Evolutionary conservation across 2,329 filamentous ascomycete genomes (phyloP).

Genomic region (Sarocladium strictum): DNA sequence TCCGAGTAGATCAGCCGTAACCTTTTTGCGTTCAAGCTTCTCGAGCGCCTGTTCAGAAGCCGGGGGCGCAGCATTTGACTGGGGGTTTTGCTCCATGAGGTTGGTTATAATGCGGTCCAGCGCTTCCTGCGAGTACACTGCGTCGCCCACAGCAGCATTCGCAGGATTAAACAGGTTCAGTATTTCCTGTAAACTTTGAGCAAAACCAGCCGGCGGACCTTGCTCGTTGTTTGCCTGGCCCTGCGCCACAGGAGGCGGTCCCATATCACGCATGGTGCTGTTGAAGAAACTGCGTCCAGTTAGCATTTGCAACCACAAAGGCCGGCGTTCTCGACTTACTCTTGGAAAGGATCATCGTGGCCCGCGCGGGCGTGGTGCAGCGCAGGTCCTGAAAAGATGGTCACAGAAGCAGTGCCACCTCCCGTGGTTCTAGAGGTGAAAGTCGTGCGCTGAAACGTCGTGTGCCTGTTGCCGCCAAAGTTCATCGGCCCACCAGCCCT

Average conservation of each 20-base stretch:
- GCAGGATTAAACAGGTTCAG: conserved; percentile 47
- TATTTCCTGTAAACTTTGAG: conserved; percentile 42
- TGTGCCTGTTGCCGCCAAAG: background rate
- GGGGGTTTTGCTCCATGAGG: conserved; percentile 77
- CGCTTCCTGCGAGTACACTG: conserved; percentile 85
- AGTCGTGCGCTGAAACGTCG: conserved; percentile 28
- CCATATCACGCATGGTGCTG: conserved; percentile 35
- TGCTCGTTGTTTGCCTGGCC: background rate
- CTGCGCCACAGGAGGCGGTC: conserved; percentile 24
- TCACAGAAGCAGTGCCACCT: conserved; percentile 41
- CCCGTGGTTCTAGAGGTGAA: conserved; percentile 30
- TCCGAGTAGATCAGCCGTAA: conserved; percentile 64
- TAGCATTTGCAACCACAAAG: conserved; percentile 21
- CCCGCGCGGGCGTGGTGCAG: conserved; percentile 3
- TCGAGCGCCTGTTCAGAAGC: conserved; percentile 71
- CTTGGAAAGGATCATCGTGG: conserved; percentile 37
- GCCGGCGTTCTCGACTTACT: conserved; percentile 31
- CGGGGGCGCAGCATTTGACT: conserved; percentile 73
- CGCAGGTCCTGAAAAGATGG: conserved; percentile 36
- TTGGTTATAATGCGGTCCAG: conserved; percentile 82
- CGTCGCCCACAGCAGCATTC: conserved; percentile 62
- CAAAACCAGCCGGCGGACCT: conserved; percentile 17
- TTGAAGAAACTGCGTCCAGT: conserved; percentile 39
- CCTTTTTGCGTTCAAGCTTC: conserved; percentile 62
- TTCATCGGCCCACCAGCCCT: conserved; percentile 7